phyloP scores from a whole-genome alignment of 2,329 filamentous ascomycete species.

The Epichloe sibirici region DNA sequence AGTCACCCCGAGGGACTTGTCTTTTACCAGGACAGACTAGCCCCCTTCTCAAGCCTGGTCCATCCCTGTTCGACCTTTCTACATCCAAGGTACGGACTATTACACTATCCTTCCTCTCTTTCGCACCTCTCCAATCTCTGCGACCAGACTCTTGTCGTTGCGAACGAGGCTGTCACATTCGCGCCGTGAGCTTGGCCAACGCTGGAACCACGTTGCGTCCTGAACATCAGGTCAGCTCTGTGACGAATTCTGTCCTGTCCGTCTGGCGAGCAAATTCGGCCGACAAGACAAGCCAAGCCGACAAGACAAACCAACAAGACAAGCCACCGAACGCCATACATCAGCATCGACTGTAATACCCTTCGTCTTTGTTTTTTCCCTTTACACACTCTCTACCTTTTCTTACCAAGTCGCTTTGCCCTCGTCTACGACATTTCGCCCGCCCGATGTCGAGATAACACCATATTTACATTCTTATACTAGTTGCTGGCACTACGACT shows the following conservation, averaged over 20 bases:
- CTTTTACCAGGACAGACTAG: neutral
- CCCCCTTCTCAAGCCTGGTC: constrained; percentile 5
- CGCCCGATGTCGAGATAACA: neutral
- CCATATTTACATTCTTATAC: neutral
- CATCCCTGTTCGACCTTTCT: constrained; percentile 6
- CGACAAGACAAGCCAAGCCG: too few species aligned
- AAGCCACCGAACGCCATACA: neutral
- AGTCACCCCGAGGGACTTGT: constrained; percentile 1
- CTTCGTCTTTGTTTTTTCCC: neutral
- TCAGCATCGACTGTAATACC: neutral
- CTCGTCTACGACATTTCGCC: neutral
- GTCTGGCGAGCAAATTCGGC: neutral
- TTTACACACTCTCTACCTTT: neutral
- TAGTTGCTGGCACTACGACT: neutral
- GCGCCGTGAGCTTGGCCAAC: neutral
- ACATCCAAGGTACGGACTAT: neutral
- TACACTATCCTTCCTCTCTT: constrained; percentile 4
- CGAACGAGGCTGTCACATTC: neutral
- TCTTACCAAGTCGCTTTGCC: neutral
- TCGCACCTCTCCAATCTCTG: constrained; percentile 1
- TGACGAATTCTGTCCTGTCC: neutral
- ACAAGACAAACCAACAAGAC: neutral
- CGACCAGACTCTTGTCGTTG: neutral
- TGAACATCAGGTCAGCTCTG: neutral
- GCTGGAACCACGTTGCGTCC: neutral